These are phyloP conservation scores for Coemansia sp. DNA, from an alignment of 192 early-diverging fungal genomes.

Conservation along the genomic window DNA sequence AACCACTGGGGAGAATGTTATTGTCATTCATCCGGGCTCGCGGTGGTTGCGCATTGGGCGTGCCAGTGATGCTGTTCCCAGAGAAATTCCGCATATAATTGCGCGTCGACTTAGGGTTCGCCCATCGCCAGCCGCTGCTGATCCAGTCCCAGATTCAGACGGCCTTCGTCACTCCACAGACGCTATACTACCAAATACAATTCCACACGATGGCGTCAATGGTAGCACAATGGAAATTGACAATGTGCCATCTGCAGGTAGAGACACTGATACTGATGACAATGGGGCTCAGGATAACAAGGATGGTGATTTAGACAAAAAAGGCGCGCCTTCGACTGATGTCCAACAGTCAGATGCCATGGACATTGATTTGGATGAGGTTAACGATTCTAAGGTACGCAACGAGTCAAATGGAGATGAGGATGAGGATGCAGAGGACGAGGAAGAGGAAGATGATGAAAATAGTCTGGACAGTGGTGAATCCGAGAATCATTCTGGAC, in stretches of 20 bases:
- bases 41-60: conserved; percentile 76
- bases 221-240: neutral
- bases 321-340: neutral
- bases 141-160: neutral
- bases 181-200: neutral
- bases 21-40: conserved; percentile 88
- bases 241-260: neutral
- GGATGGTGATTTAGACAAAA: conserved; percentile 15
- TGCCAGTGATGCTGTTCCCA: conserved; percentile 78
- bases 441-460: conserved; percentile 5
- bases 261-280: no score
- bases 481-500: neutral
- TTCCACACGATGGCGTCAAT: neutral
- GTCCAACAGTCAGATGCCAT: conserved; percentile 2
- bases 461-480: neutral
- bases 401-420: conserved; percentile 18
- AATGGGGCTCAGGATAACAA: neutral
- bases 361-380: conserved; percentile 17
- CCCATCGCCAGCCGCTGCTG: neutral
- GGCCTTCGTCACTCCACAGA: neutral
- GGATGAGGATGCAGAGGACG: conserved; percentile 13
- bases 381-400: neutral
- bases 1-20: conserved; percentile 60
- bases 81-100: conserved; percentile 75
- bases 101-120: conserved; percentile 59